Evolutionary conservation across 2,329 filamentous ascomycete genomes (phyloP).

Genomic region (Lachnellula cervina): DNA sequence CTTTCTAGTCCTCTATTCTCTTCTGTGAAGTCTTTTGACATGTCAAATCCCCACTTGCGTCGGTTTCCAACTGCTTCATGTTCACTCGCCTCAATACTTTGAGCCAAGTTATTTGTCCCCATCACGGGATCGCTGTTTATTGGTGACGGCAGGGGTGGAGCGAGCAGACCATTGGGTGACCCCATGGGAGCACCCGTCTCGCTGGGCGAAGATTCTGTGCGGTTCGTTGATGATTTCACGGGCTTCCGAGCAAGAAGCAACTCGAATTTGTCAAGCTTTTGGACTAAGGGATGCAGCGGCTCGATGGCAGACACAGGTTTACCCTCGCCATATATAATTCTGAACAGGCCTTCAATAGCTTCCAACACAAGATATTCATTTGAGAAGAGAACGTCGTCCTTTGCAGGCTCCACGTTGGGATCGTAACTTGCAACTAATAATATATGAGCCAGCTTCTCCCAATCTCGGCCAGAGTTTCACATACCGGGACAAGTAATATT

Average conservation of each 20-base stretch:
- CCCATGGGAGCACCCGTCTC: background rate
- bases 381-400: constrained; percentile 66
- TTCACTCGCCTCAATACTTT: background rate
- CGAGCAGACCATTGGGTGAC: background rate
- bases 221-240: background rate
- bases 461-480: background rate
- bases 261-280: constrained; percentile 18
- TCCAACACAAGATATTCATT: constrained; percentile 44
- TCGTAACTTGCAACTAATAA: constrained; percentile 56
- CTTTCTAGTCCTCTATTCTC: constrained; percentile 34
- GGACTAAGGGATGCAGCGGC: background rate
- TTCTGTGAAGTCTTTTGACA: constrained; percentile 43
- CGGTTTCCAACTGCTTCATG: background rate
- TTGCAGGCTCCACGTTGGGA: constrained; percentile 64
- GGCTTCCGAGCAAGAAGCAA: constrained; percentile 23
- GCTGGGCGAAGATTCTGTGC: background rate
- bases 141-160: background rate
- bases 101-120: background rate
- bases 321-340: constrained; percentile 24
- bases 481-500: constrained; percentile 53
- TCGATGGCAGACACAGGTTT: background rate
- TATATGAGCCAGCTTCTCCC: background rate
- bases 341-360: constrained; percentile 28
- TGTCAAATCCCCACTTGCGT: constrained; percentile 35
- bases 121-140: background rate